Conservation (phyloP, 2,329 filamentous ascomycete genomes). For the Colletotrichum sp. region DNA sequence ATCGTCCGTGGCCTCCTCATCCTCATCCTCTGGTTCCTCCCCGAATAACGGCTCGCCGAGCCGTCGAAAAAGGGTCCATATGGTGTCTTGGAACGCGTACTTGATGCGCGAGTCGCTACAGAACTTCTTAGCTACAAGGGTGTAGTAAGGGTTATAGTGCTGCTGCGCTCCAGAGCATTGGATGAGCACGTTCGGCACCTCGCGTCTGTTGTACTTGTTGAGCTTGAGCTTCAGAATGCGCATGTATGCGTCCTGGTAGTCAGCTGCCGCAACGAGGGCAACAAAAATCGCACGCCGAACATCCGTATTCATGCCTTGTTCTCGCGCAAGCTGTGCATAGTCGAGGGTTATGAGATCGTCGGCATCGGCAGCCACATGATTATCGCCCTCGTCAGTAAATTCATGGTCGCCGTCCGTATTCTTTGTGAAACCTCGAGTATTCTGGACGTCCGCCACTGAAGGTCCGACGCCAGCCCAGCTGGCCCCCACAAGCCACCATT, state of each 20-base stretch:
- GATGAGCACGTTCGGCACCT: conserved; percentile 86
- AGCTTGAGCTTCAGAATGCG: conserved; percentile 82
- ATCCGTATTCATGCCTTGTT: conserved; percentile 86
- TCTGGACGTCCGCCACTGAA: conserved; percentile 9
- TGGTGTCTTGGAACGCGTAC: conserved; percentile 84
- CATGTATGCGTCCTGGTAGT: conserved; percentile 82
- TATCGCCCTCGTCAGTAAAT: conserved; percentile 31
- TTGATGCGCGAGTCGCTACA: conserved; percentile 77
- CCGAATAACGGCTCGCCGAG: conserved; percentile 83
- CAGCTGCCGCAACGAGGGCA: conserved; percentile 83
- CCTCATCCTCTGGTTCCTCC: conserved; percentile 64
- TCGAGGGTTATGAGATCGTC: conserved; percentile 63
- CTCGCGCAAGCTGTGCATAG: conserved; percentile 73
- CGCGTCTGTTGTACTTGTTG: conserved; percentile 84
- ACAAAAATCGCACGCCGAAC: conserved; percentile 92
- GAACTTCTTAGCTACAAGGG: conserved; percentile 79
- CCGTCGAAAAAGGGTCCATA: conserved; percentile 85
- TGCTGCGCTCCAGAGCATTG: conserved; percentile 86
- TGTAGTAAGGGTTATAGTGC: conserved; percentile 92
- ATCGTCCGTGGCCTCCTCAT: conserved; percentile 52
- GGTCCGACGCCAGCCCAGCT: conserved; percentile 69
- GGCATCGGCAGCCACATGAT: conserved; percentile 29
- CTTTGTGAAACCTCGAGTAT: neutral
- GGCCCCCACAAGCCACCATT: conserved; percentile 99
- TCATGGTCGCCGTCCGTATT: conserved; percentile 21